Conservation (phyloP, 2,329 filamentous ascomycete species). For the Lithohypha guttulata region DNA sequence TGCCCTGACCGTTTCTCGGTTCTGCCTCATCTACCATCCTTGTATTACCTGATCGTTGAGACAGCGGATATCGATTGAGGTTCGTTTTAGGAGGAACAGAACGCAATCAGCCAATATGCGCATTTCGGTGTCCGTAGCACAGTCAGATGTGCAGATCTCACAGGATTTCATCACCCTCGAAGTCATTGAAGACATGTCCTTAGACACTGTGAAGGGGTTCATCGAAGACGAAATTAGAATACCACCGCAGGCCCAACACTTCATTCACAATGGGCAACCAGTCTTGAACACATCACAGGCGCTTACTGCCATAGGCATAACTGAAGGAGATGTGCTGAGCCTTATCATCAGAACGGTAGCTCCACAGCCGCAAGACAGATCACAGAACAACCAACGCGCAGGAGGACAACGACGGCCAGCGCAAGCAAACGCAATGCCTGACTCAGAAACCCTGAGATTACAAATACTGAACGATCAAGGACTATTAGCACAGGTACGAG, state of each 20-base stretch:
- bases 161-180: constrained; percentile 72
- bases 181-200: constrained; percentile 68
- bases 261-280: constrained; percentile 81
- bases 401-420: constrained; percentile 6
- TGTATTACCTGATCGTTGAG: too few species aligned
- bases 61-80: too few species aligned
- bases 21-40: too few species aligned
- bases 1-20: too few species aligned
- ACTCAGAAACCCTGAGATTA: constrained; percentile 72
- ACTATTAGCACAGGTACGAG: constrained; percentile 58
- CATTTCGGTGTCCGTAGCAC: constrained; percentile 76
- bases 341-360: constrained; percentile 52
- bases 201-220: constrained; percentile 76
- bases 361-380: constrained; percentile 23
- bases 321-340: constrained; percentile 84
- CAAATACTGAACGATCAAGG: constrained; percentile 70
- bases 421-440: constrained; percentile 25
- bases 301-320: constrained; percentile 67
- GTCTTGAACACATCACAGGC: constrained; percentile 70
- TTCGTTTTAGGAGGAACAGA: too few species aligned
- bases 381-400: constrained; percentile 11
- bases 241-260: constrained; percentile 61
- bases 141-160: constrained; percentile 55
- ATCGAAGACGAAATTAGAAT: constrained; percentile 75
- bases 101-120: constrained; percentile 53